Conservation (phyloP, 495 filamentous ascomycete genomes). For the Saxophila tyrrhenica region DNA sequence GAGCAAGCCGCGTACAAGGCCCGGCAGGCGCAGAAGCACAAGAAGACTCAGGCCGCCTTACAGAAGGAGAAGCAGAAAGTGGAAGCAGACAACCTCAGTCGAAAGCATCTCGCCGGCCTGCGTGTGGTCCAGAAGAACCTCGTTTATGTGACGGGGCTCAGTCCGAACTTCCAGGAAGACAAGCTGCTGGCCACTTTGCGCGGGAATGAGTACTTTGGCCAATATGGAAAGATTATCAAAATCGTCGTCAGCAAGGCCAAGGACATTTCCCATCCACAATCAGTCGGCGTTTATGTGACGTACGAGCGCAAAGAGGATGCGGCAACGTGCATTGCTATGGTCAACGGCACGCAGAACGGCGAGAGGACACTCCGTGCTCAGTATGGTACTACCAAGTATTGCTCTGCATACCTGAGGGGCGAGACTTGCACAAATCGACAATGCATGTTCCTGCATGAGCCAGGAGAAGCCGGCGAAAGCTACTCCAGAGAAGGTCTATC, state of each 20-base stretch:
- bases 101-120: conserved; percentile 89
- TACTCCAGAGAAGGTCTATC: conserved; percentile 92
- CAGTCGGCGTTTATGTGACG: conserved; percentile 93
- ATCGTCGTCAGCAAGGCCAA: conserved; percentile 97
- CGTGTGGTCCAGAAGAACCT: conserved; percentile 96
- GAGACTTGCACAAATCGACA: conserved; percentile 87
- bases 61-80: conserved; percentile 93
- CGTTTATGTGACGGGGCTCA: conserved; percentile 93
- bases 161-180: conserved; percentile 81
- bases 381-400: conserved; percentile 97
- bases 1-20: conserved; percentile 68
- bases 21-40: conserved; percentile 77
- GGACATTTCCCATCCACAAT: conserved; percentile 55
- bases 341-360: conserved; percentile 85
- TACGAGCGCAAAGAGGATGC: conserved; percentile 84
- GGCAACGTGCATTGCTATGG: conserved; percentile 73
- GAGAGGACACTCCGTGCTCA: conserved; percentile 81
- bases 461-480: conserved; percentile 92
- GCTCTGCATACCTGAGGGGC: conserved; percentile 87
- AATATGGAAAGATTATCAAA: conserved; percentile 97
- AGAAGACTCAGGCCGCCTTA: conserved; percentile 78
- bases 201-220: conserved; percentile 85
- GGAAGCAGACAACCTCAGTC: conserved; percentile 86
- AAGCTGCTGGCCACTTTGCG: conserved; percentile 78
- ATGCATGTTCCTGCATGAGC: conserved; percentile 96